A percentile compares a stretch with the other conserved stretches of the same genome.
Evolutionary conservation across 2,329 filamentous ascomycete species (phyloP).

Genomic region (Pestalotiopsis sp.): DNA sequence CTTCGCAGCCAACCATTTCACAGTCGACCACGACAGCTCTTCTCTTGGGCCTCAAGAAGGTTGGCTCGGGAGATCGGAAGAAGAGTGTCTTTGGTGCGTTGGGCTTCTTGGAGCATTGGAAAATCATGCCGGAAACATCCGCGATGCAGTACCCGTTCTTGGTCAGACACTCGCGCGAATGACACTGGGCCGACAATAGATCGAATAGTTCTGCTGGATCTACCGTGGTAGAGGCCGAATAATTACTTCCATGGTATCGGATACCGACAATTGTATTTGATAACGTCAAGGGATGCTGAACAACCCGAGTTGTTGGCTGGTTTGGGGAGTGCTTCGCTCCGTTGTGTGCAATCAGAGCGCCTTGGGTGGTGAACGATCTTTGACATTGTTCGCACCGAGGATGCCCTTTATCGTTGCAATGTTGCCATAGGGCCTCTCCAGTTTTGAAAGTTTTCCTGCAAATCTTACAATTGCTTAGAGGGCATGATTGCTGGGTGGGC

Average conservation of each 20-base stretch:
- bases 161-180: background rate
- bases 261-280: background rate
- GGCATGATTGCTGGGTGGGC: no score
- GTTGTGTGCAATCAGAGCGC: background rate
- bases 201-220: background rate
- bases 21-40: slow-evolving; percentile 40
- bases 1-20: slow-evolving; percentile 38
- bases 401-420: background rate
- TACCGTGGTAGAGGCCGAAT: background rate
- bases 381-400: background rate
- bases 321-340: background rate
- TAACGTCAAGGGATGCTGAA: background rate
- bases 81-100: background rate
- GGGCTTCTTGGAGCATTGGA: background rate
- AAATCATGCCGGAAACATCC: background rate
- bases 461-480: no score
- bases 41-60: background rate
- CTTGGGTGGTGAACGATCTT: background rate
- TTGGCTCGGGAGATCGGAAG: background rate
- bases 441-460: no score
- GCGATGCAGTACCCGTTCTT: background rate
- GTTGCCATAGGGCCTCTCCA: no score
- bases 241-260: background rate
- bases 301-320: background rate
- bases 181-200: background rate